Percentiles rank a stretch among this genome's conserved stretches.
phyloP scores from a whole-genome alignment of 768 basidiomycete species.

The Sutorius australiensis region DNA sequence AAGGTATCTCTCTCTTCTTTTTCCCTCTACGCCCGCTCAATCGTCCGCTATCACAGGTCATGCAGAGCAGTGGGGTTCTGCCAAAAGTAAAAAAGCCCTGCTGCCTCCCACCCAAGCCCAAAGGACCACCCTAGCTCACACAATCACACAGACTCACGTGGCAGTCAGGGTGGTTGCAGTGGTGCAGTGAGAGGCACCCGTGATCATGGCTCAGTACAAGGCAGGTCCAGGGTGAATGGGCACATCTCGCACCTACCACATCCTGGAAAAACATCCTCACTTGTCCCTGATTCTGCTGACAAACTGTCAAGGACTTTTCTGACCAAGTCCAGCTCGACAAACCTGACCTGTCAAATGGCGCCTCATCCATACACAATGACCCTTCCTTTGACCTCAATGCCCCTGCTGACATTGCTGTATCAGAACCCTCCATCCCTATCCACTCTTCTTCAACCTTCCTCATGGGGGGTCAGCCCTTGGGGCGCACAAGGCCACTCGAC shows the following conservation, averaged over 20 bases:
- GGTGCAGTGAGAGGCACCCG: conserved; percentile 50
- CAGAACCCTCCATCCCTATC: conserved; percentile 7
- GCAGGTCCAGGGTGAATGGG: conserved; percentile 32
- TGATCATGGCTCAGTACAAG: conserved; percentile 39
- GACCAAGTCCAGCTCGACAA: conserved; percentile 15
- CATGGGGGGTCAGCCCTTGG: conserved; percentile 32
- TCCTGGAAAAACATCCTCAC: conserved; percentile 27
- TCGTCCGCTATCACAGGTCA: conserved; percentile 44
- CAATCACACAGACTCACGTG: conserved; percentile 44
- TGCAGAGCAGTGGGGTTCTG: conserved; percentile 78
- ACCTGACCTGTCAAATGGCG: conserved; percentile 14
- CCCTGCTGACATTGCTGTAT: conserved; percentile 9
- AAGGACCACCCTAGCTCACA: conserved; percentile 41
- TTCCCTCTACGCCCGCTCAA: conserved; percentile 6
- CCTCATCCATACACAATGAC: conserved; percentile 11
- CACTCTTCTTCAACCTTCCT: conserved; percentile 33
- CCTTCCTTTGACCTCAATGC: conserved; percentile 7
- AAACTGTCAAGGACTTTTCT: conserved; percentile 20
- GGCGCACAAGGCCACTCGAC: conserved; percentile 36
- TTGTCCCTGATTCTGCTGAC: conserved; percentile 34
- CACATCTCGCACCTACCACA: conserved; percentile 24
- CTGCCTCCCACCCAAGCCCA: conserved; percentile 39
- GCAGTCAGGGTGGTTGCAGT: conserved; percentile 61
- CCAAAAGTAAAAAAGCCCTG: conserved; percentile 75
- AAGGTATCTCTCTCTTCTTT: conserved; percentile 43